Conservation (phyloP, 257 asterid genomes). For the Linderniella brevidens region DNA sequence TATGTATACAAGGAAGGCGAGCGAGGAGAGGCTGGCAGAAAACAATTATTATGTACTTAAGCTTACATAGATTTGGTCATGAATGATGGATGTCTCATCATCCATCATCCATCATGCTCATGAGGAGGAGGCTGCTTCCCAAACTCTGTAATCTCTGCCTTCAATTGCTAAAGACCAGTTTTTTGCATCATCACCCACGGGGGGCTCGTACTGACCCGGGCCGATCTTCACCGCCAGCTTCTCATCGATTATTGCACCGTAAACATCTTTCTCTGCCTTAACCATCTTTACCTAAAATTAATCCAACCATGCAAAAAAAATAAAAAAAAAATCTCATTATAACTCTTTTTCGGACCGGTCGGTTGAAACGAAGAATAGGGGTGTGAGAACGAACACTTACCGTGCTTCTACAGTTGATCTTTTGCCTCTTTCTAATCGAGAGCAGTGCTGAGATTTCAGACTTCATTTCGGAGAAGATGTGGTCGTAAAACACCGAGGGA, state of each 20-base stretch:
- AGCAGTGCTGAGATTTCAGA: slow-evolving; percentile 42
- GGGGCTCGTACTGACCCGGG: slow-evolving; percentile 76
- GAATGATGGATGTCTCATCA: too few species aligned
- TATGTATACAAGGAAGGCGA: too few species aligned
- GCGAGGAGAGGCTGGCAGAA: too few species aligned
- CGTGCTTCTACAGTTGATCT: slow-evolving; percentile 72
- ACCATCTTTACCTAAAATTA: slow-evolving; percentile 41
- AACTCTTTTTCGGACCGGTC: too few species aligned
- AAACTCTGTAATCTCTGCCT: slow-evolving; percentile 63
- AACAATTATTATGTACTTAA: too few species aligned
- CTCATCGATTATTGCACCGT: slow-evolving; percentile 72
- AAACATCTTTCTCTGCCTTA: slow-evolving; percentile 83
- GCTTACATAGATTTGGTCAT: too few species aligned
- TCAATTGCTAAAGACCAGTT: slow-evolving; percentile 60
- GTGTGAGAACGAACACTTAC: slow-evolving; percentile 31
- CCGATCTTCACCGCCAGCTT: slow-evolving; percentile 81
- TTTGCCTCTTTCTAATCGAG: slow-evolving; percentile 56
- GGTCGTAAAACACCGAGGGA: slow-evolving; percentile 86
- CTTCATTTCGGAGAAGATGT: slow-evolving; percentile 46
- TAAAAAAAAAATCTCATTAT: background rate
- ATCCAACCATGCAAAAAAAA: background rate
- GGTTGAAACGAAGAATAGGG: background rate
- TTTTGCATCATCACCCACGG: slow-evolving; percentile 16
- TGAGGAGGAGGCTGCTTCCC: slow-evolving; percentile 30
- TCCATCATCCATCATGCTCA: too few species aligned